A percentile compares a stretch with the other conserved stretches of the same genome.
These are phyloP conservation scores for Xylaria scruposa DNA, from an alignment of 495 filamentous ascomycete genomes.

Conservation along the genomic window DNA sequence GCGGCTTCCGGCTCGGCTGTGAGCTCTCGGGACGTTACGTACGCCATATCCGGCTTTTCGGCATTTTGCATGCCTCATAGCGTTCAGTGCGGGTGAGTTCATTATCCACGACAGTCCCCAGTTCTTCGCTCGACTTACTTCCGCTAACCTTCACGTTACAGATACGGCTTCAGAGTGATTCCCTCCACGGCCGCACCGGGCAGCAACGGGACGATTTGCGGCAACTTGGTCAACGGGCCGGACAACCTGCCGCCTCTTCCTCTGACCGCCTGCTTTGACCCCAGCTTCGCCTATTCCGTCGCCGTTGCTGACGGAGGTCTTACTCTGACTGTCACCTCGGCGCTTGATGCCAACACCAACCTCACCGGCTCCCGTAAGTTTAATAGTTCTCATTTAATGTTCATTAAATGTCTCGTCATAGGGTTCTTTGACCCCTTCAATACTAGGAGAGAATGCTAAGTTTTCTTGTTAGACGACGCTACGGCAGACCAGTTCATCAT, in stretches of 20 bases:
- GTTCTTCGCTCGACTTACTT: not conserved
- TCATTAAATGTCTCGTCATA: no score
- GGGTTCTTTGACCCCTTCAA: no score
- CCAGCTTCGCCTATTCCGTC: constrained; percentile 11
- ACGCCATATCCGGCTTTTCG: constrained; percentile 8
- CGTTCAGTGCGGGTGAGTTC: constrained; percentile 11
- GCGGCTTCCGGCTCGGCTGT: constrained; percentile 17
- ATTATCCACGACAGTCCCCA: not conserved
- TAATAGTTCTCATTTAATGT: no score
- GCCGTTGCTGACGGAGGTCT: constrained; percentile 11
- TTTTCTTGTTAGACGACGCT: not conserved
- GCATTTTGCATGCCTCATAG: constrained; percentile 6
- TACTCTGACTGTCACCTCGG: constrained; percentile 17
- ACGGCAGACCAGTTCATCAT: constrained; percentile 15
- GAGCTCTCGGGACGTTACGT: not conserved
- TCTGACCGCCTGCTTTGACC: constrained; percentile 11
- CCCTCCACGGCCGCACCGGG: constrained; percentile 9
- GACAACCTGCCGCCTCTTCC: constrained; percentile 18
- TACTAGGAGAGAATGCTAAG: not conserved
- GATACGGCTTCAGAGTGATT: constrained; percentile 15
- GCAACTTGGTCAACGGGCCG: constrained; percentile 7
- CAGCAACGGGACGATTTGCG: constrained; percentile 14
- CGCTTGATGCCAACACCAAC: constrained; percentile 19
- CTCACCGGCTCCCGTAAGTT: constrained; percentile 21
- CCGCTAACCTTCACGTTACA: not conserved